These are phyloP conservation scores for Hirschfeldia incana DNA, from an alignment of 345 rosid species.

Conservation along the genomic window DNA sequence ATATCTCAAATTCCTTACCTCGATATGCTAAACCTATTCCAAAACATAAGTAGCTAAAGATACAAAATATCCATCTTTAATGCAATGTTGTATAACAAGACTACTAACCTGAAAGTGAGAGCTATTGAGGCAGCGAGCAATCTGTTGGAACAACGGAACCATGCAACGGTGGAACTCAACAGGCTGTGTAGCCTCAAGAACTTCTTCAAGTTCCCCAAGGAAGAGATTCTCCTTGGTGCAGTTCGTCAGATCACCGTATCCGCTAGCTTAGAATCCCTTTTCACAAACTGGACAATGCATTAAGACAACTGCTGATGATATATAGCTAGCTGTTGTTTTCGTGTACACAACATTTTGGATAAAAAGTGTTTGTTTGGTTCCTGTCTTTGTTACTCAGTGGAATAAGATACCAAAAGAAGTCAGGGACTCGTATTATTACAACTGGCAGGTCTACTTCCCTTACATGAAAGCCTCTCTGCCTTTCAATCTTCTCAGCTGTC, in stretches of 20 bases:
- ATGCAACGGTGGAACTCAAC: background rate
- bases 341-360: too few species aligned
- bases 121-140: background rate
- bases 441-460: slow-evolving; percentile 84
- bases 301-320: slow-evolving; percentile 93
- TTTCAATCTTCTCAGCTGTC: background rate
- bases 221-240: slow-evolving; percentile 69
- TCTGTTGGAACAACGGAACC: background rate
- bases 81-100: slow-evolving; percentile 32
- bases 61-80: slow-evolving; percentile 1
- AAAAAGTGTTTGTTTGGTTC: background rate
- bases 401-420: slow-evolving; percentile 71
- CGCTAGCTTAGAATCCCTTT: slow-evolving; percentile 86
- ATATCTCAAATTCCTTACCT: background rate
- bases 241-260: slow-evolving; percentile 80
- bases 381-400: slow-evolving; percentile 61
- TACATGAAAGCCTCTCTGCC: slow-evolving; percentile 36
- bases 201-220: background rate
- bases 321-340: background rate
- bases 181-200: background rate
- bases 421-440: slow-evolving; percentile 73
- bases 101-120: background rate
- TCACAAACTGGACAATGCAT: slow-evolving; percentile 83
- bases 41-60: background rate
- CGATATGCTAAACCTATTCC: background rate